Evolutionary conservation across 2,329 filamentous ascomycete genomes (phyloP).

Genomic region (Hypoxylon sp.): DNA sequence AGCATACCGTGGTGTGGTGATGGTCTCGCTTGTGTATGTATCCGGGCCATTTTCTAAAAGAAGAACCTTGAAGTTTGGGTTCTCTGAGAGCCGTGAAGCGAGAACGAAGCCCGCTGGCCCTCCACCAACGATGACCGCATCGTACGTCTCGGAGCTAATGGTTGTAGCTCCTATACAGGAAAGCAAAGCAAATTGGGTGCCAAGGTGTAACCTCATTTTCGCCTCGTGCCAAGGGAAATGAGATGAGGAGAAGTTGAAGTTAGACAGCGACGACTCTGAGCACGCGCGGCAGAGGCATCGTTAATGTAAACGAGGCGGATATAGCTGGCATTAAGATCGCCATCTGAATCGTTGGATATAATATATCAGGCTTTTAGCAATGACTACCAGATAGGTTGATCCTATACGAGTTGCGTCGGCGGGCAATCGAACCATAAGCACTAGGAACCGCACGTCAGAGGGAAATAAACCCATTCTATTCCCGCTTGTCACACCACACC

Average conservation of each 20-base stretch:
- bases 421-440: conserved; percentile 6
- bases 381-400: neutral
- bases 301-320: neutral
- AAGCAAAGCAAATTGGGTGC: neutral
- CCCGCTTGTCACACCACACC: neutral
- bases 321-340: neutral
- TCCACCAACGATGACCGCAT: conserved; percentile 41
- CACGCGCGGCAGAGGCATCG: neutral
- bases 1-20: conserved; percentile 31
- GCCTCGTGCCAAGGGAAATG: neutral
- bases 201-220: conserved; percentile 17
- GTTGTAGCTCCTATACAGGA: neutral
- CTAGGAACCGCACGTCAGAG: conserved; percentile 1
- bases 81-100: conserved; percentile 37
- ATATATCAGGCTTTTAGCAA: neutral
- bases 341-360: neutral
- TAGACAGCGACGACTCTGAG: neutral
- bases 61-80: conserved; percentile 35
- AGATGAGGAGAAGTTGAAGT: neutral
- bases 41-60: conserved; percentile 42
- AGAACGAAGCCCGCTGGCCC: conserved; percentile 41
- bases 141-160: conserved; percentile 4
- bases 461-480: neutral
- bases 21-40: conserved; percentile 21
- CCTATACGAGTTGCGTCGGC: conserved; percentile 1